phyloP scores from a whole-genome alignment of 352 stramenopile genomes.

The Phytophthora sp. region DNA sequence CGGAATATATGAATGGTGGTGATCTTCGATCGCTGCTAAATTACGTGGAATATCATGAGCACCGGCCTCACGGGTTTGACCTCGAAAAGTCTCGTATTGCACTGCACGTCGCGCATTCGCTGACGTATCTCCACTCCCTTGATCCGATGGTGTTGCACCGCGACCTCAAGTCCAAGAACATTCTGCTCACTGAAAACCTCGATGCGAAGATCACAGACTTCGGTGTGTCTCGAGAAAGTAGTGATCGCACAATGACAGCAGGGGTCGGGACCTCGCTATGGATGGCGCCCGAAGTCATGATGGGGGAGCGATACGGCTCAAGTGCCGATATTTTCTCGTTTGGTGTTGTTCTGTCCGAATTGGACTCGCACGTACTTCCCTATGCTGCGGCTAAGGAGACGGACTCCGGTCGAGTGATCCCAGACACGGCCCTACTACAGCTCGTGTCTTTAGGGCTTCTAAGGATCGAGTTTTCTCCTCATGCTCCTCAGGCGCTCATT shows the following conservation, averaged over 20 bases:
- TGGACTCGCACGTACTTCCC: constrained; percentile 48
- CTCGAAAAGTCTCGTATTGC: constrained; percentile 41
- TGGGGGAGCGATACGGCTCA: constrained; percentile 46
- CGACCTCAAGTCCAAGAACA: constrained; percentile 67
- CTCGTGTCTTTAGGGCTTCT: constrained; percentile 46
- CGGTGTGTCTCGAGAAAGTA: constrained; percentile 41
- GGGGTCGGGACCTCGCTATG: constrained; percentile 45
- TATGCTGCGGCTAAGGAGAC: constrained; percentile 29
- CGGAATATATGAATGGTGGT: constrained; percentile 53
- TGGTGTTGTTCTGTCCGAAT: constrained; percentile 46
- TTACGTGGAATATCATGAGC: constrained; percentile 32
- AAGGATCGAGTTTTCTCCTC: constrained; percentile 38
- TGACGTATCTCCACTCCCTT: constrained; percentile 56
- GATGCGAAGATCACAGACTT: constrained; percentile 60
- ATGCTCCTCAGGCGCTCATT: constrained; percentile 26
- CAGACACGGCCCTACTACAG: constrained; percentile 47
- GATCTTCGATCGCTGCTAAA: constrained; percentile 45
- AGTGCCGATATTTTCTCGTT: constrained; percentile 62
- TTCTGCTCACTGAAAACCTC: constrained; percentile 35
- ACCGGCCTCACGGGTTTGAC: constrained; percentile 39
- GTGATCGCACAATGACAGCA: constrained; percentile 41
- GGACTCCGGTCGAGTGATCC: constrained; percentile 24
- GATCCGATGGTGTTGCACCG: constrained; percentile 45
- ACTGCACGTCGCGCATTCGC: constrained; percentile 33
- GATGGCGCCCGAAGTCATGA: constrained; percentile 57